A percentile compares a stretch with the other conserved stretches of the same genome.
Evolutionary conservation across 805 yeast species (phyloP).

Genomic region (Limtongia smithiae): DNA sequence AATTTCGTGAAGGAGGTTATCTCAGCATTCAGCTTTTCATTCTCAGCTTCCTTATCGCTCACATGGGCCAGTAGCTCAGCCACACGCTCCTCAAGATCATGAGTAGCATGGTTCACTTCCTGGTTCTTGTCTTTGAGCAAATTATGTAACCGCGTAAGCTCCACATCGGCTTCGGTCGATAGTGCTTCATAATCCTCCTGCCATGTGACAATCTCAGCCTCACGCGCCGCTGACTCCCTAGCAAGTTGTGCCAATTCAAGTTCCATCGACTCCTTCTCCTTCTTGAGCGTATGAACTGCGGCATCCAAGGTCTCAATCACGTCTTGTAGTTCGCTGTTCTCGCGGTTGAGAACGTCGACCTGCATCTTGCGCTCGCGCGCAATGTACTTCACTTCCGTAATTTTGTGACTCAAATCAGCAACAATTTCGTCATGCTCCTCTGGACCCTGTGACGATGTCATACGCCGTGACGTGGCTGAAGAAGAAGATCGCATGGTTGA

Average conservation of each 20-base stretch:
- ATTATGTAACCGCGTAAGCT: conserved; percentile 20
- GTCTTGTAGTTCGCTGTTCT: conserved; percentile 24
- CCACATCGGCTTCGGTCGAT: conserved; percentile 23
- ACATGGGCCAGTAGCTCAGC: background rate
- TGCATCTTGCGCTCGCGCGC: conserved; percentile 27
- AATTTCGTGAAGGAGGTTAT: conserved; percentile 14
- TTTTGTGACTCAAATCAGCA: conserved; percentile 16
- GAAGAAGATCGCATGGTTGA: conserved; percentile 10
- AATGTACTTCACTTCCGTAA: conserved; percentile 19
- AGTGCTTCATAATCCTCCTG: conserved; percentile 27
- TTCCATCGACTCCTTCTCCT: conserved; percentile 11
- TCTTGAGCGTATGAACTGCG: conserved; percentile 10
- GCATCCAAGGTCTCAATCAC: conserved; percentile 13
- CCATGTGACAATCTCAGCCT: conserved; percentile 24
- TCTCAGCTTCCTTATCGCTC: conserved; percentile 8
- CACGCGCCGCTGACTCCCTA: conserved; percentile 15
- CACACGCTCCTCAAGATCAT: background rate
- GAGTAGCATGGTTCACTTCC: background rate
- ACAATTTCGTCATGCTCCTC: conserved; percentile 14
- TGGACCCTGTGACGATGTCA: conserved; percentile 6
- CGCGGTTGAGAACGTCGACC: conserved; percentile 24
- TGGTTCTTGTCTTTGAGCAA: conserved; percentile 8
- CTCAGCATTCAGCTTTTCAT: conserved; percentile 11
- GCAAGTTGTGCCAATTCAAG: conserved; percentile 14
- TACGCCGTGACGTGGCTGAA: conserved; percentile 2